Base-by-base conservation (phyloP, 2,329 filamentous ascomycete species). In the Calonectria henricotiae region DNA sequence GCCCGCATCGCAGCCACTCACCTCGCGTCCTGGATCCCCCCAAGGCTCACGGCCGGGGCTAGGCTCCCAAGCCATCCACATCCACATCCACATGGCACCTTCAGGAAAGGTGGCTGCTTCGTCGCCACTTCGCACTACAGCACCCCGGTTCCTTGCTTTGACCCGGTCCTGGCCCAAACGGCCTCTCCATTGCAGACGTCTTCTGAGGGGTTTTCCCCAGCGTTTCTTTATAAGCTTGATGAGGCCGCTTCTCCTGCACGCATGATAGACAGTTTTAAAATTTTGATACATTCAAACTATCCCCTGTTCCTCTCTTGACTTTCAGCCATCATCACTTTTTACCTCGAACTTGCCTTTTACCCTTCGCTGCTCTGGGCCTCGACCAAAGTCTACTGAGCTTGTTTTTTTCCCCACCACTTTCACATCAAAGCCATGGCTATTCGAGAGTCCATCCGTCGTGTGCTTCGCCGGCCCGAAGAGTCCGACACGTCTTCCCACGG, bases 391-490 rank as follows among this genome's bases (percentile, higher is more conserved):
- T 32, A 58, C 63, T n/a, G 41, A 58, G 35, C 7, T 8, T 47
- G 11, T 30, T 20, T 25, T 35, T 12, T 46, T 46, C 30, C 15
- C 32, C 67, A 37, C 30, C 61, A 37, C 58, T n/a, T 25, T 39
- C 13, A 43, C 25, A 30, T 35, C 17, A 61, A 62, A 73, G 44
- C 35, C 44, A 85, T 85, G 83, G 79, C 83, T 46, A 84, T 85
- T 63, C 81, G 83, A 68, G 83, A 85, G 51, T 81, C 82, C 41
- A 80, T 85, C 70, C 83, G 83, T 71, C 83, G 83, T 74, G 82
- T 76, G 43, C 72, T 83, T 74, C 83, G 82, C 80, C 62, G 63
- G 17, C 83, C 83, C 35, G 76, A 79, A 62, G 70, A 70, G 63
- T 75, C 75, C 67, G 74, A 74, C 70, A 76, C 79, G 12, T 58